Conservation (phyloP, 192 early-diverging fungal genomes). For the Geranomyces michiganensis region DNA sequence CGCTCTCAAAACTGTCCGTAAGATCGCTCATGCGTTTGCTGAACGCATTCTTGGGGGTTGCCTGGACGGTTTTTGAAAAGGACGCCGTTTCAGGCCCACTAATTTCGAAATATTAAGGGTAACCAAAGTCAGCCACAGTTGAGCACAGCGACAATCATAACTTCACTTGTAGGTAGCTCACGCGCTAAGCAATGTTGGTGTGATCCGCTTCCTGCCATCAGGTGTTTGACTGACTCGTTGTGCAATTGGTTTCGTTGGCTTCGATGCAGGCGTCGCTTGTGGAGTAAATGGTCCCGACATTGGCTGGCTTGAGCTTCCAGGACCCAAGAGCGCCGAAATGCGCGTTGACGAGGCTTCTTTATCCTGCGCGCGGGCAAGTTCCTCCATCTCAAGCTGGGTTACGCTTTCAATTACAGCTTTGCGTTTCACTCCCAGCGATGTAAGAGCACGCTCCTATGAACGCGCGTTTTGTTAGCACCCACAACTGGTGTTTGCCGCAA, state of each 20-base stretch:
- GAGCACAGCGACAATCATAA: no score
- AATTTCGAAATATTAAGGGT: no score
- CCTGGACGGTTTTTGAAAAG: constrained; percentile 15
- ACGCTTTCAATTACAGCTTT: constrained; percentile 40
- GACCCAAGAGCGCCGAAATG: constrained; percentile 11
- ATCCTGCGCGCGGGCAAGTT: constrained; percentile 6
- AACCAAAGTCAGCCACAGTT: no score
- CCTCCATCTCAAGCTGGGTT: constrained; percentile 43
- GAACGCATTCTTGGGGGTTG: background rate
- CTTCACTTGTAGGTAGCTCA: no score
- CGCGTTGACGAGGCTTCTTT: constrained; percentile 17
- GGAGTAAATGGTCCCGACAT: background rate
- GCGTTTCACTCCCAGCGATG: constrained; percentile 44
- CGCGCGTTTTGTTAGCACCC: background rate
- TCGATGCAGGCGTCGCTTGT: background rate
- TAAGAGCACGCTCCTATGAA: constrained; percentile 38
- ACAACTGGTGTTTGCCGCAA: constrained; percentile 3
- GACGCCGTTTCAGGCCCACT: background rate
- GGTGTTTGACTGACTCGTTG: constrained; percentile 71
- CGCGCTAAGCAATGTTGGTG: constrained; percentile 56
- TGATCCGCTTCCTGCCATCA: constrained; percentile 84
- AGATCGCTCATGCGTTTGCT: no score
- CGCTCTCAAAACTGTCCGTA: background rate
- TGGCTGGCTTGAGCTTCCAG: constrained; percentile 9
- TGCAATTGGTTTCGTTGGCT: background rate